phyloP scores from a whole-genome alignment of 306 rosid genomes.

The peach (Prunus persica) region Prunus_persica_NCBIv2 NC_034011.1:9438501-9439000 shows the following conservation, averaged over 20 bases:
- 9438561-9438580: conserved; percentile 76
- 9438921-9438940: conserved; percentile 78
- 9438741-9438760: conserved; percentile 78
- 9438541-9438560: conserved; percentile 76
- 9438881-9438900: conserved; percentile 77
- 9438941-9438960: conserved; percentile 69
- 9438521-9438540: conserved; percentile 75
- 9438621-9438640: conserved; percentile 47
- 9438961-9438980: conserved; percentile 81
- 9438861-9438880: conserved; percentile 82
- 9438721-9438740: conserved; percentile 86
- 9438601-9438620: conserved; percentile 58
- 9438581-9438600: conserved; percentile 74
- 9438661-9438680: conserved; percentile 69
- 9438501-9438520: conserved; percentile 69
- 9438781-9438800: conserved; percentile 87
- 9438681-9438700: conserved; percentile 88
- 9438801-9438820: conserved; percentile 86
- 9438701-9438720: conserved; percentile 78
- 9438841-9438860: conserved; percentile 75
- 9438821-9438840: conserved; percentile 82
- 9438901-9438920: conserved; percentile 89
- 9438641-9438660: conserved; percentile 58
- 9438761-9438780: conserved; percentile 80
- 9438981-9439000: conserved; percentile 90